Percentiles rank a stretch among this genome's conserved stretches.
phyloP scores from a whole-genome alignment of 441 rosid species.

The Viola pubescens region DNA sequence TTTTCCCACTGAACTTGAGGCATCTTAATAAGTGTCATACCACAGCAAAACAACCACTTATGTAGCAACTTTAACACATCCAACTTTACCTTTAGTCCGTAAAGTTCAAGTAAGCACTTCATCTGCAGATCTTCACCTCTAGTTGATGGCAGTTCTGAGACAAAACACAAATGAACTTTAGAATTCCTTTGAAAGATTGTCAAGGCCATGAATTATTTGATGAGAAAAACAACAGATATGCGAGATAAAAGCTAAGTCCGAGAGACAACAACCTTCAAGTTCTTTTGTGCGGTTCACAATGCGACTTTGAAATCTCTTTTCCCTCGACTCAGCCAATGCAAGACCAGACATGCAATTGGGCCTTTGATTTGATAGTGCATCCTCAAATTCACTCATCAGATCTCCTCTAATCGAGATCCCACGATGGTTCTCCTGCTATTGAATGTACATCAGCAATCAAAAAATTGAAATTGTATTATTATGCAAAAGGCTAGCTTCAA shows the following conservation, averaged over 20 bases:
- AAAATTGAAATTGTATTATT: conserved; percentile 6
- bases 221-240: background rate
- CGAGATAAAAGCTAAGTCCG: conserved; percentile 4
- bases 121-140: conserved; percentile 93
- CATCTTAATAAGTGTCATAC: background rate
- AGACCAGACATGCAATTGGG: conserved; percentile 46
- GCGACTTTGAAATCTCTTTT: conserved; percentile 48
- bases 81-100: conserved; percentile 75
- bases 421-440: conserved; percentile 34
- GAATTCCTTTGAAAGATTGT: conserved; percentile 7
- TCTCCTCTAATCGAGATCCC: conserved; percentile 39
- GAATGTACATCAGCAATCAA: conserved; percentile 14
- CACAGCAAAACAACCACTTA: background rate
- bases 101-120: conserved; percentile 89
- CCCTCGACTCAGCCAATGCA: conserved; percentile 42
- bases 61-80: conserved; percentile 5
- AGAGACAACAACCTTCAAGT: conserved; percentile 63
- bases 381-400: conserved; percentile 72
- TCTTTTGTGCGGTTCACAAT: conserved; percentile 63
- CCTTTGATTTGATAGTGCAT: conserved; percentile 60
- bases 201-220: background rate
- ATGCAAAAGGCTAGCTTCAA: conserved; percentile 2
- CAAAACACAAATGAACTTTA: conserved; percentile 16
- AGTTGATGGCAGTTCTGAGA: conserved; percentile 76
- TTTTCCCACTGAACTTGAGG: background rate